phyloP scores from a whole-genome alignment of 345 rosid genomes.

The Capsella bursapastoris region DNA sequence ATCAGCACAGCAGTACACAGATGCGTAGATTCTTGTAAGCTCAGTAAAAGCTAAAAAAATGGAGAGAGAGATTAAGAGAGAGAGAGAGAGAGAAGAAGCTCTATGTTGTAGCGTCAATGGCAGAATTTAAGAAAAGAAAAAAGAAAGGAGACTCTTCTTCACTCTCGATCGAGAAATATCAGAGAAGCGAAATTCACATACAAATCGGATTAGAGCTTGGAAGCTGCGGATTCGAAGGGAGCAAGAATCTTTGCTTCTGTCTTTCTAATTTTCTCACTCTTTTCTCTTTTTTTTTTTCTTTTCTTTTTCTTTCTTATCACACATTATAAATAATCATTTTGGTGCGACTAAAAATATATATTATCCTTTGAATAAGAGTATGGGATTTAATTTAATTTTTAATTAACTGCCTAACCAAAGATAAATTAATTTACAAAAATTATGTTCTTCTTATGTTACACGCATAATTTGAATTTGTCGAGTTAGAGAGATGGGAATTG shows the following conservation, averaged over 20 bases:
- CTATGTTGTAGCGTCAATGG: slow-evolving; percentile 31
- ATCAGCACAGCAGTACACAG: slow-evolving; percentile 26
- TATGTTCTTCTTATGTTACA: slow-evolving; percentile 36
- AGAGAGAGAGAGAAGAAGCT: neutral
- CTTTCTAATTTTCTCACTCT: slow-evolving; percentile 25
- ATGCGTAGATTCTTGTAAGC: slow-evolving; percentile 44
- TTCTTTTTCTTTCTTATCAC: neutral
- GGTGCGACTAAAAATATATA: slow-evolving; percentile 25
- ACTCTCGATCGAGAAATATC: neutral
- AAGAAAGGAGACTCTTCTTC: neutral
- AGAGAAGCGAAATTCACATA: slow-evolving; percentile 14
- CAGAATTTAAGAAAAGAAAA: neutral
- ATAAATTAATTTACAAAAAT: slow-evolving; percentile 2
- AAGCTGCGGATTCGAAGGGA: slow-evolving; percentile 40
- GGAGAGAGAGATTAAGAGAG: neutral
- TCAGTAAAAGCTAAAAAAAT: slow-evolving; percentile 8
- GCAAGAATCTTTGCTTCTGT: slow-evolving; percentile 43
- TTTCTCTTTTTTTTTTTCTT: neutral
- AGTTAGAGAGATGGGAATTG: neutral
- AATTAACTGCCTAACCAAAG: slow-evolving; percentile 1
- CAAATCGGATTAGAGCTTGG: slow-evolving; percentile 25
- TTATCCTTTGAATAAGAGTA: slow-evolving; percentile 2
- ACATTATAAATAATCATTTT: neutral
- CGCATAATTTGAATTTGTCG: slow-evolving; percentile 16
- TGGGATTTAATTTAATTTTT: neutral